A percentile compares a stretch with the other conserved stretches of the same genome.
Evolutionary conservation across 139 green algal genomes (phyloP).

Genomic region (Chara braunii): DNA sequence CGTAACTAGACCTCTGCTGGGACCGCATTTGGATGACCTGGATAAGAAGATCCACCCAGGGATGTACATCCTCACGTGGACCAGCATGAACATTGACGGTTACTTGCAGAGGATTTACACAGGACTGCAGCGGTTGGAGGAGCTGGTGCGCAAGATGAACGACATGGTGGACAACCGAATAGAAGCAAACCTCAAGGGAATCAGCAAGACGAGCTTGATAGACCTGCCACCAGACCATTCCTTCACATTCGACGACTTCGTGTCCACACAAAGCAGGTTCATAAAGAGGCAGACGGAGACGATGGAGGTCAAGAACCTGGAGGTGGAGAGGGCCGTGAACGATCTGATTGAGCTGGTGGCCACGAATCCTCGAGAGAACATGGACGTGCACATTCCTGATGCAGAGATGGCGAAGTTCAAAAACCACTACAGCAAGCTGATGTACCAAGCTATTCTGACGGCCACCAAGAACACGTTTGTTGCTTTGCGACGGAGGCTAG

Average conservation of each 20-base stretch:
- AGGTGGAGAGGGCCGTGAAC: slow-evolving; percentile 59
- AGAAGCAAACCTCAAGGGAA: slow-evolving; percentile 66
- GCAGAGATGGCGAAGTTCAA: slow-evolving; percentile 50
- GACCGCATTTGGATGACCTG: slow-evolving; percentile 76
- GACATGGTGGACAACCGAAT: slow-evolving; percentile 77
- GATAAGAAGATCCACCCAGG: slow-evolving; percentile 75
- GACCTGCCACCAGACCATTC: slow-evolving; percentile 68
- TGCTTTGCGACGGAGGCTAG: not conserved
- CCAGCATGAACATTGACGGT: slow-evolving; percentile 83
- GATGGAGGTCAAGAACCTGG: slow-evolving; percentile 62
- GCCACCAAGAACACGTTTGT: slow-evolving; percentile 62
- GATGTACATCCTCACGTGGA: slow-evolving; percentile 74
- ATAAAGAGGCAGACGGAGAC: slow-evolving; percentile 49
- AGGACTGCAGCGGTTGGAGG: slow-evolving; percentile 62
- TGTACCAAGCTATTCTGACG: slow-evolving; percentile 72
- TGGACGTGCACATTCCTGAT: slow-evolving; percentile 19
- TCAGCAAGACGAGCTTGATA: slow-evolving; percentile 62
- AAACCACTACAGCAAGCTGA: slow-evolving; percentile 64
- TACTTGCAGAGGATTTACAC: slow-evolving; percentile 78
- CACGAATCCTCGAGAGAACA: slow-evolving; percentile 66
- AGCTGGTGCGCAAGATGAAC: slow-evolving; percentile 75
- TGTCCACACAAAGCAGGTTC: slow-evolving; percentile 49
- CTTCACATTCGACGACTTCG: slow-evolving; percentile 84
- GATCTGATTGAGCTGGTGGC: slow-evolving; percentile 61
- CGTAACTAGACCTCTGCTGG: slow-evolving; percentile 68